A percentile compares a stretch with the other conserved stretches of the same genome.
Conservation (phyloP, 108 stramenopile species). For the Skeletonema costatum region DNA sequence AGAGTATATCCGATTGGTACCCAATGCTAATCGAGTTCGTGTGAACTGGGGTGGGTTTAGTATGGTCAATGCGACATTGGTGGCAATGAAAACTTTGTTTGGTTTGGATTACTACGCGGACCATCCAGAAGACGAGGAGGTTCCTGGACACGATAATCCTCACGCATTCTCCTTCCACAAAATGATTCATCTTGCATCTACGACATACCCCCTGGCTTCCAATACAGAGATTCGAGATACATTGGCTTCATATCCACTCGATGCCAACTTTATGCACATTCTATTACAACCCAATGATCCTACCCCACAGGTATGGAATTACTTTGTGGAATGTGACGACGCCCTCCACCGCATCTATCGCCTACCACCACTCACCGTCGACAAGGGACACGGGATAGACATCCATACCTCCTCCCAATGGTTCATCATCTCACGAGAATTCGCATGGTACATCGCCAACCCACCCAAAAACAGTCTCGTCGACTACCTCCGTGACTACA, state of each 20-base stretch:
- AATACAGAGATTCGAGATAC: slow-evolving; percentile 86
- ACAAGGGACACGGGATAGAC: slow-evolving; percentile 65
- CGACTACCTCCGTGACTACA: slow-evolving; percentile 75
- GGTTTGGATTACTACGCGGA: slow-evolving; percentile 53
- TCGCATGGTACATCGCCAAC: slow-evolving; percentile 81
- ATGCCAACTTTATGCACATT: slow-evolving; percentile 85
- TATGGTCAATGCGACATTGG: slow-evolving; percentile 94
- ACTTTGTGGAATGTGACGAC: slow-evolving; percentile 97
- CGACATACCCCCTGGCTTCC: slow-evolving; percentile 92
- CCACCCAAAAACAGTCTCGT: slow-evolving; percentile 77
- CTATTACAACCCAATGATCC: slow-evolving; percentile 77
- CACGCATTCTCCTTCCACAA: slow-evolving; percentile 74
- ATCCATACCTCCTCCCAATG: slow-evolving; percentile 93
- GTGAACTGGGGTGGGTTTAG: slow-evolving; percentile 96
- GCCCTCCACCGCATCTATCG: slow-evolving; percentile 91
- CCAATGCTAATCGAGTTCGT: slow-evolving; percentile 71
- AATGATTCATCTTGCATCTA: slow-evolving; percentile 87
- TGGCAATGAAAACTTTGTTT: slow-evolving; percentile 61
- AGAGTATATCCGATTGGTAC: slow-evolving; percentile 66
- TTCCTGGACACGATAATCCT: slow-evolving; percentile 20
- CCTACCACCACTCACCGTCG: slow-evolving; percentile 58
- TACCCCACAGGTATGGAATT: slow-evolving; percentile 76
- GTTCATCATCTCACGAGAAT: slow-evolving; percentile 92
- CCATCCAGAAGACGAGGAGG: slow-evolving; percentile 50
- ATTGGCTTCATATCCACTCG: slow-evolving; percentile 78